These are phyloP conservation scores for Ascochyta clinopodiicola DNA, from an alignment of 2,329 filamentous ascomycete genomes.

Conservation along the genomic window DNA sequence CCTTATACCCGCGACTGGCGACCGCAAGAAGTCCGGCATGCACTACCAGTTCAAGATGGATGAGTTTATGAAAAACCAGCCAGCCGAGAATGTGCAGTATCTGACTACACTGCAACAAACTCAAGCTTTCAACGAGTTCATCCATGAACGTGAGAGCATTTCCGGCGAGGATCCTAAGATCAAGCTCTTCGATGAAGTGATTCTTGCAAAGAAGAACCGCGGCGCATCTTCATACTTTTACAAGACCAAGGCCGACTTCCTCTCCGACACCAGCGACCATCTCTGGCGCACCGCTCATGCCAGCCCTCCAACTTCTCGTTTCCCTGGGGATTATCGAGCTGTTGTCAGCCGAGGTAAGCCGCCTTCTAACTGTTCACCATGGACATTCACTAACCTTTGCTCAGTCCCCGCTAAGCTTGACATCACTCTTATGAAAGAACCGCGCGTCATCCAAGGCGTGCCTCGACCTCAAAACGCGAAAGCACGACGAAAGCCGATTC, in stretches of 20 bases:
- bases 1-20: conserved; percentile 63
- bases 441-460: conserved; percentile 86
- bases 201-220: conserved; percentile 76
- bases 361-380: conserved; percentile 57
- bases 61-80: conserved; percentile 68
- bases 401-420: conserved; percentile 85
- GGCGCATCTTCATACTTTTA: conserved; percentile 71
- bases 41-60: conserved; percentile 72
- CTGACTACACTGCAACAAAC: conserved; percentile 69
- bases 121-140: conserved; percentile 81
- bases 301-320: conserved; percentile 61
- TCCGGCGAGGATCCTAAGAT: conserved; percentile 68
- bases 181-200: conserved; percentile 83
- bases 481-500: conserved; percentile 58
- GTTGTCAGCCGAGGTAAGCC: conserved; percentile 58
- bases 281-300: conserved; percentile 74
- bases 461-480: conserved; percentile 64
- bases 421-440: conserved; percentile 86
- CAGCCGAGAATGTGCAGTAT: conserved; percentile 69
- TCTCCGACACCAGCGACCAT: conserved; percentile 77
- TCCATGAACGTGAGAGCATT: conserved; percentile 77
- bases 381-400: conserved; percentile 60
- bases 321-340: conserved; percentile 61
- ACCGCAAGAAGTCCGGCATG: conserved; percentile 68
- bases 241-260: conserved; percentile 65